Base-by-base conservation (phyloP, 768 basidiomycete genomes). In the Rhizopogon roseolus region DNA sequence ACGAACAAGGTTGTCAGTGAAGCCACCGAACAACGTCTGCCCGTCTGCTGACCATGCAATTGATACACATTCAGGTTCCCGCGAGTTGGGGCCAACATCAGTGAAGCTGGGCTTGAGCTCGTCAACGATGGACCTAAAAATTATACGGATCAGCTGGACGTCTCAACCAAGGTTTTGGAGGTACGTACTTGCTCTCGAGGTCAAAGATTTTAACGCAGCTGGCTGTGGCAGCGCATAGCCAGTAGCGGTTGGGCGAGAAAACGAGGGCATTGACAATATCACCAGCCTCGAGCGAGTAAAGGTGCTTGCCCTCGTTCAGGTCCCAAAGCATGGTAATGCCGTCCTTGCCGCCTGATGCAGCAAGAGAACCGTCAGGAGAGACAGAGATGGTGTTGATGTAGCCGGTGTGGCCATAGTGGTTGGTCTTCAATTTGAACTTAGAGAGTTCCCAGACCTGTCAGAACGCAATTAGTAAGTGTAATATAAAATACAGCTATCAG, bases 241-340 rank as follows among this genome's bases (percentile, higher is more conserved):
- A 99, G 89, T 99, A 99, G 55, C 96, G 88, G 83, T 99, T 99
- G 56, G 97, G 97, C 14, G 93, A 95, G 84, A 99, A 99, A 71
- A 98, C 97, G 62, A 99, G 90, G 57, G 97, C 94, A 71, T 99
- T 98, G 83, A 99, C 95, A 62, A 94, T 79, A 71, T 99, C 93
- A 56, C 95, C 95, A 45, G 97, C 97, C 74, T 99, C 97, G 55
- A 99, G 88, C 51, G 94, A 98, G 83, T 99, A 99, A 66, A 99
- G 86, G 82, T 98, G 97, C 80, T 98, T 98, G 81, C 94, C 95
- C 81, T 98, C 97, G 77, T 98, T 98, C 66, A 99, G 79, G 72
- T 99, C 97, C 97, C 97, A 99, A 59, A 98, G 88, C 95, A 98
- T 98, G 71, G 95, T 97, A 75, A 98, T 96, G 57, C 95, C 95